These are phyloP conservation scores for Gnomoniopsis sp. DNA, from an alignment of 2,329 filamentous ascomycete genomes.

Conservation along the genomic window DNA sequence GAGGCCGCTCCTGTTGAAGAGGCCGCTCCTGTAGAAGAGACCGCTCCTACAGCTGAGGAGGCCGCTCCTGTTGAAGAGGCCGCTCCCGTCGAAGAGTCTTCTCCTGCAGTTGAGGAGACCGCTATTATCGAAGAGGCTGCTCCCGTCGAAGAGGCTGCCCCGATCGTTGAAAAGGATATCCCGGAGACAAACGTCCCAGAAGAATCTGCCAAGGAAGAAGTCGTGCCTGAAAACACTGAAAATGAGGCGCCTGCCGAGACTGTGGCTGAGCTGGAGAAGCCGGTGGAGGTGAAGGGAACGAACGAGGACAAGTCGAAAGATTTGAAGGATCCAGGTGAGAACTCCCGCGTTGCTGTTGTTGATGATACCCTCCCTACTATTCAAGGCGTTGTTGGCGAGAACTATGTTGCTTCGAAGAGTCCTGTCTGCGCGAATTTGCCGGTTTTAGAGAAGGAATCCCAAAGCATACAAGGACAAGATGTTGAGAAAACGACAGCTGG, in stretches of 20 bases:
- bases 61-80: conserved; percentile 14
- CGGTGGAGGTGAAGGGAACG: background rate
- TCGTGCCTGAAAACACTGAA: background rate
- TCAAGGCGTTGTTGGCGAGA: conserved; percentile 12
- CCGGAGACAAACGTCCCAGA: background rate
- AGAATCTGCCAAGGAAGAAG: background rate
- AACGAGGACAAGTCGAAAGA: background rate
- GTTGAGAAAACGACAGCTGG: conserved; percentile 8
- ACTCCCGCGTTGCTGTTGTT: conserved; percentile 13
- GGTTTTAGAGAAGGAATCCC: background rate
- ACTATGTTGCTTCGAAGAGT: conserved; percentile 18
- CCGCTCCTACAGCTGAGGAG: background rate
- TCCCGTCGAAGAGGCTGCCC: background rate
- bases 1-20: background rate
- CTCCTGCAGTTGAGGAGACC: background rate
- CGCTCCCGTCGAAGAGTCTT: conserved; percentile 10
- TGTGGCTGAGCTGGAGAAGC: conserved; percentile 1
- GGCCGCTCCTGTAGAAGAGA: conserved; percentile 2
- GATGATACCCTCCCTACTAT: conserved; percentile 12
- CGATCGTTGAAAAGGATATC: background rate
- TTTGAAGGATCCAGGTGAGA: conserved; percentile 16
- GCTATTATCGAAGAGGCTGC: background rate
- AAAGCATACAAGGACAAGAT: conserved; percentile 1
- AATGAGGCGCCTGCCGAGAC: background rate
- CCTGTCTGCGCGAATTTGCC: conserved; percentile 14